These are phyloP conservation scores for Cicer arietinum DNA, from an alignment of 306 rosid genomes.

Conservation along the genomic window DNA sequence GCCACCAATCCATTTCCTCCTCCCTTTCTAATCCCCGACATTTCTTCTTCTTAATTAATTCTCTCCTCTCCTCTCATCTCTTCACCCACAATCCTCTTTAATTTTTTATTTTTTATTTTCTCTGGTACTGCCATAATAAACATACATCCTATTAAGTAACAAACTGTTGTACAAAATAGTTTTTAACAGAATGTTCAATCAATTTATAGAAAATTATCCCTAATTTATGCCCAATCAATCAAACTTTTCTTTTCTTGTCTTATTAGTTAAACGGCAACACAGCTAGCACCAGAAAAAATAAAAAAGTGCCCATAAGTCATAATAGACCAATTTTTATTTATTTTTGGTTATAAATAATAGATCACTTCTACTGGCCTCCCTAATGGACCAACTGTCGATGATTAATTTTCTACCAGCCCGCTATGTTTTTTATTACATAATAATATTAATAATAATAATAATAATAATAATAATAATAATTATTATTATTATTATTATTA, in stretches of 20 bases:
- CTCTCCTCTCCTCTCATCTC: neutral
- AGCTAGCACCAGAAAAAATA: neutral
- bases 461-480: too few relatives aligned
- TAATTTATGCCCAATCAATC: conserved; percentile 49
- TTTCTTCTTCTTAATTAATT: conserved; percentile 28
- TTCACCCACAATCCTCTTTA: neutral
- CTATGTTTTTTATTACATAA: too few relatives aligned
- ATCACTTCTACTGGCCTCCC: neutral
- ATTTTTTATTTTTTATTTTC: neutral
- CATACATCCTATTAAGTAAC: neutral
- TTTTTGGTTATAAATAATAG: conserved; percentile 14
- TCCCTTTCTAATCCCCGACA: conserved; percentile 52
- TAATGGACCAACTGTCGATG: neutral
- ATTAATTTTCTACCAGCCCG: neutral
- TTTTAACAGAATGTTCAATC: conserved; percentile 28
- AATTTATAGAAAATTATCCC: conserved; percentile 42
- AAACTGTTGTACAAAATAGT: neutral
- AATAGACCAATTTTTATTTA: too few relatives aligned
- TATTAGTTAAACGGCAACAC: neutral
- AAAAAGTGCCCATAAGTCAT: neutral
- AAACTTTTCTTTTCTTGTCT: conserved; percentile 46
- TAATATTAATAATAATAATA: too few relatives aligned
- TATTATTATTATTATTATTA: too few relatives aligned
- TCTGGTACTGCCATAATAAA: too few relatives aligned
- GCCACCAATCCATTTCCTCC: conserved; percentile 84